Conservation (phyloP, 371 early-diverging fungal genomes). For the Capniomyces stellatus region DNA sequence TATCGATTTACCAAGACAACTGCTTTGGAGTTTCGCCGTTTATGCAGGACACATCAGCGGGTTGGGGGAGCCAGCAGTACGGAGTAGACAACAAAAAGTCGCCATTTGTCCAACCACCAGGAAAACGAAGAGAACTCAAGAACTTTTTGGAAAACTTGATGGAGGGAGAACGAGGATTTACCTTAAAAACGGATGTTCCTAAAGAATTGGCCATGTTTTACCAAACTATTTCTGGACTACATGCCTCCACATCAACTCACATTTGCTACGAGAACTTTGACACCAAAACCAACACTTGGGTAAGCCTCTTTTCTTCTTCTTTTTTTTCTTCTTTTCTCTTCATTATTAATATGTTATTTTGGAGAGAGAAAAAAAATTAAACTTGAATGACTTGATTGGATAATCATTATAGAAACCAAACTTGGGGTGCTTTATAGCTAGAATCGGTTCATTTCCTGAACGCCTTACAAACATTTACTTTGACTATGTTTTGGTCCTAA, state of each 20-base stretch:
- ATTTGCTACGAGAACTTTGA: constrained; percentile 85
- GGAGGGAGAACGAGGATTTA: constrained; percentile 21
- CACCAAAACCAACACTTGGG: constrained; percentile 70
- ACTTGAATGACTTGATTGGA: too few species aligned
- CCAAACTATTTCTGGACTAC: constrained; percentile 81
- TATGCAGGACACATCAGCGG: constrained; percentile 27
- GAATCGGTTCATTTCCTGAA: constrained; percentile 77
- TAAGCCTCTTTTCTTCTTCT: constrained; percentile 16
- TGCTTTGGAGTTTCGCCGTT: constrained; percentile 65
- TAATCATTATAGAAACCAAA: constrained; percentile 38
- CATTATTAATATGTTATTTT: too few species aligned
- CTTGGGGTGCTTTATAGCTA: constrained; percentile 68
- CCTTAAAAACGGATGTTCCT: constrained; percentile 32
- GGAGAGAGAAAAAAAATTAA: too few species aligned
- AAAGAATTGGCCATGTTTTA: constrained; percentile 86
- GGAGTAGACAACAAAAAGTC: constrained; percentile 17
- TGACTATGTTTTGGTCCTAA: constrained; percentile 61
- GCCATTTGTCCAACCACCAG: constrained; percentile 22
- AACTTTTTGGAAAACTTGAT: constrained; percentile 29
- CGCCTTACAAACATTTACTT: constrained; percentile 89
- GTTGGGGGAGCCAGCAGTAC: constrained; percentile 24
- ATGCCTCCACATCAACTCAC: constrained; percentile 93
- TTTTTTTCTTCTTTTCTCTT: background rate
- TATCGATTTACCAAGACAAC: constrained; percentile 86
- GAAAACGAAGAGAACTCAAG: constrained; percentile 16